These are phyloP conservation scores for Penicillium subrubescens DNA, from an alignment of 495 filamentous ascomycete species.

Conservation along the genomic window DNA sequence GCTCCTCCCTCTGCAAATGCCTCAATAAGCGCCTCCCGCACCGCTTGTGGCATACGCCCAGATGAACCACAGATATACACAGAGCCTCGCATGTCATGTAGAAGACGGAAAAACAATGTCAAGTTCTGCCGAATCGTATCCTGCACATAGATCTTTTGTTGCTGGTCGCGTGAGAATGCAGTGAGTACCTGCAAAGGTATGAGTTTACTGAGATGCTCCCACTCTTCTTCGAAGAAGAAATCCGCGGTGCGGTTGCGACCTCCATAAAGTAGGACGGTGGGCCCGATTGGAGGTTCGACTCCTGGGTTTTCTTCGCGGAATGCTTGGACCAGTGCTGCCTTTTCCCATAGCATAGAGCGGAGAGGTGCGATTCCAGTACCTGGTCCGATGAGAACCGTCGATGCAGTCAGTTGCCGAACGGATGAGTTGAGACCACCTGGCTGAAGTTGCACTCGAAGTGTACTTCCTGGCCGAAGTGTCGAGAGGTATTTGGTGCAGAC, in stretches of 20 bases:
- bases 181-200: conserved; percentile 61
- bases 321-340: conserved; percentile 44
- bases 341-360: conserved; percentile 75
- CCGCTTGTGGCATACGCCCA: conserved; percentile 85
- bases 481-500: conserved; percentile 88
- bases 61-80: conserved; percentile 83
- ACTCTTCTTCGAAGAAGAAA: conserved; percentile 80
- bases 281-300: conserved; percentile 31
- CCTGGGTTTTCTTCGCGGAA: conserved; percentile 38
- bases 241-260: conserved; percentile 72
- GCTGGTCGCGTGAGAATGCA: conserved; percentile 82
- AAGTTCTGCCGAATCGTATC: conserved; percentile 70
- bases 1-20: conserved; percentile 53
- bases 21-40: conserved; percentile 78
- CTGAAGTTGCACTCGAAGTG: conserved; percentile 60
- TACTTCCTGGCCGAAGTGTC: conserved; percentile 57
- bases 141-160: conserved; percentile 86
- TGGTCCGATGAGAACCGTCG: conserved; percentile 80
- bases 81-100: conserved; percentile 56
- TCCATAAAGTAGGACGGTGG: conserved; percentile 71
- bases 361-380: conserved; percentile 93
- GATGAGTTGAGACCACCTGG: conserved; percentile 57
- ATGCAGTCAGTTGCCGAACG: conserved; percentile 46
- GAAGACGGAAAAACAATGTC: conserved; percentile 55
- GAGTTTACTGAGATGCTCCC: conserved; percentile 48